Evolutionary conservation across 2,329 filamentous ascomycete species (phyloP).

Genomic region (Cercospora citrullina): DNA sequence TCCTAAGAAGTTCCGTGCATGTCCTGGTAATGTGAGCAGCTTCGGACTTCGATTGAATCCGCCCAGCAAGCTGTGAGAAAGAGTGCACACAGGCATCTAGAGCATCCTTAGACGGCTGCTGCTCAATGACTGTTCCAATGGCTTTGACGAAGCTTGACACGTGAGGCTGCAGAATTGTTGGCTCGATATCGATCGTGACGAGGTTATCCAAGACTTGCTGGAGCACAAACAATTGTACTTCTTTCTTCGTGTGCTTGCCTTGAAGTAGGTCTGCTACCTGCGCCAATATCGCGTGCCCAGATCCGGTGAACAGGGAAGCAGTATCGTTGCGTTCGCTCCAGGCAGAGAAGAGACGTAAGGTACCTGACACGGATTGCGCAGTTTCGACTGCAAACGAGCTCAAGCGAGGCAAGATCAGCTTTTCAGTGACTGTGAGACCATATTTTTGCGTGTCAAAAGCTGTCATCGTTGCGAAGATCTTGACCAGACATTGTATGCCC

Average conservation of each 20-base stretch:
- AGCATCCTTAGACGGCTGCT: slow-evolving; percentile 67
- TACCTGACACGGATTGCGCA: slow-evolving; percentile 81
- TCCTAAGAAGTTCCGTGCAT: slow-evolving; percentile 75
- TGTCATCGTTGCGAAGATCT: slow-evolving; percentile 72
- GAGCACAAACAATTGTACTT: slow-evolving; percentile 81
- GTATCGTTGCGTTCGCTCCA: slow-evolving; percentile 72
- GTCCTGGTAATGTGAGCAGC: slow-evolving; percentile 77
- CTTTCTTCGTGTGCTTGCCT: slow-evolving; percentile 74
- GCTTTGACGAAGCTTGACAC: slow-evolving; percentile 64
- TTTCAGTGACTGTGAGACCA: slow-evolving; percentile 66
- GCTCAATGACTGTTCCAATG: slow-evolving; percentile 56
- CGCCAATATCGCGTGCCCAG: slow-evolving; percentile 61
- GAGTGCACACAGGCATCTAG: slow-evolving; percentile 77
- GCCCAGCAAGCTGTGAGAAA: slow-evolving; percentile 71
- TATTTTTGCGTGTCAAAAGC: slow-evolving; percentile 72
- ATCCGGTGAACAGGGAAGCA: slow-evolving; percentile 67
- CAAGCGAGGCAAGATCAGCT: slow-evolving; percentile 75
- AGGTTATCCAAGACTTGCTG: slow-evolving; percentile 70
- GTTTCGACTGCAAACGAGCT: slow-evolving; percentile 80
- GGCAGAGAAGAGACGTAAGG: slow-evolving; percentile 75
- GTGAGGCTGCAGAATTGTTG: slow-evolving; percentile 61
- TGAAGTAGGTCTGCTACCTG: slow-evolving; percentile 72
- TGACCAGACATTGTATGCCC: slow-evolving; percentile 78
- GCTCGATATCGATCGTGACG: slow-evolving; percentile 59
- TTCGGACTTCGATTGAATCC: slow-evolving; percentile 67